Base-by-base conservation (phyloP, 2,329 filamentous ascomycete genomes). In the Rutstroemia sp. region DNA sequence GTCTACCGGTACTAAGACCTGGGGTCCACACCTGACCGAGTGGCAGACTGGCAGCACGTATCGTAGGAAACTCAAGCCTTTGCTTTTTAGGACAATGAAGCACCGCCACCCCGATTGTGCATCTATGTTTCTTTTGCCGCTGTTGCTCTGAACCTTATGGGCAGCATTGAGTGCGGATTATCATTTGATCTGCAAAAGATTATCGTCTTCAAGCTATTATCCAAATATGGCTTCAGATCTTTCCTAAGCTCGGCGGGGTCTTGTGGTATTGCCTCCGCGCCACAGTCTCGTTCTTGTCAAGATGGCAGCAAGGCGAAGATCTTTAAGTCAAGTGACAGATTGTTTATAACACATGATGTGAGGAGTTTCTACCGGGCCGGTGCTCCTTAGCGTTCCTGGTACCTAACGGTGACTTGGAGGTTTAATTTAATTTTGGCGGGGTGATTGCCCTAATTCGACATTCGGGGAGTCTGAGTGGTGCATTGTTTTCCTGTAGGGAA, bases 281-380 rank as follows among this genome's bases (percentile, higher is more conserved):
- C 37, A 23, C 46, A 44, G 17, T 44, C n/a, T 44, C 21, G 17
- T 44, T 19, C 17, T 23, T 17, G 38, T 51, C 38, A 50, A 50
- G 25, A 30, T 30, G 27, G 19, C 10, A 27, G n/a, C 34, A 54
- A 42, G 27, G 21, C 30, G 16, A 17, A 51, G 19, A 19, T 42
- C 37, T 49, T 42, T 37, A 21, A 16, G 39, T 38, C 47, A 55
- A 55, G 53, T 55, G 38, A 14, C 47, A 37, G 30, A n/a, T n/a
- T 39, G 44, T 25, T 16, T 25, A 55, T 45, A 38, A 25, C 54
- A 56, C 54, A 56, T 52, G 49, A 52, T 56, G 23, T 16, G 23
- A 53, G 16, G 34, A 25, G 19, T 41, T 30, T 53, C 17, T 16
- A 19, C 46, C 54, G 54, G 54, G 30, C 54, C 54, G 54, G 27